phyloP scores from a whole-genome alignment of 192 early-diverging fungal species.

The Gigaspora rosea region DNA sequence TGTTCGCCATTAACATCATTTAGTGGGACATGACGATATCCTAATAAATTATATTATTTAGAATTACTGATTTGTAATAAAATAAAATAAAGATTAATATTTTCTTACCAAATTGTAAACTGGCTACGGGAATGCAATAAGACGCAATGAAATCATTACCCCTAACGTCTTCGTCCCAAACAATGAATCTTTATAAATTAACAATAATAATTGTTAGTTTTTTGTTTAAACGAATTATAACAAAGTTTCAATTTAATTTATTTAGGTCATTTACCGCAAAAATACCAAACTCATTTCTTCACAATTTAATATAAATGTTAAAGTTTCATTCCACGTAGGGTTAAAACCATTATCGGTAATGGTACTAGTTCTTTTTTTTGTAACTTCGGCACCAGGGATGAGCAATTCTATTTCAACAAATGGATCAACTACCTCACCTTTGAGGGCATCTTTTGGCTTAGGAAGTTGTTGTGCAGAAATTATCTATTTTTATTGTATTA shows the following conservation, averaged over 20 bases:
- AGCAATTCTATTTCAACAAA: constrained; percentile 62
- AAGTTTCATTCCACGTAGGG: constrained; percentile 43
- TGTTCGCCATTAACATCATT: constrained; percentile 64
- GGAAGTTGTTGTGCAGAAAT: constrained; percentile 73
- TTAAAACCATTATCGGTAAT: constrained; percentile 61
- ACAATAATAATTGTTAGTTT: neutral
- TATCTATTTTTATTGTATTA: constrained; percentile 39
- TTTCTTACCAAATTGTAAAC: constrained; percentile 38
- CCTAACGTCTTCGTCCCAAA: constrained; percentile 46
- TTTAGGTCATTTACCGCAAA: constrained; percentile 30
- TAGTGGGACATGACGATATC: constrained; percentile 70
- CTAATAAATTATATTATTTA: constrained; percentile 31
- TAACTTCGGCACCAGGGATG: constrained; percentile 42
- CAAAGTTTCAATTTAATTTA: neutral
- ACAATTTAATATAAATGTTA: constrained; percentile 45
- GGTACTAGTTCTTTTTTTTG: constrained; percentile 54
- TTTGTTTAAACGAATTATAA: too few relatives aligned
- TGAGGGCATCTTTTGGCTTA: constrained; percentile 56
- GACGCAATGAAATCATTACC: constrained; percentile 45
- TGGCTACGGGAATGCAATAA: constrained; percentile 46
- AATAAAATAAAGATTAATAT: neutral
- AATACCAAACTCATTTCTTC: constrained; percentile 44
- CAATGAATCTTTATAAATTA: constrained; percentile 34
- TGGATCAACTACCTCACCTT: constrained; percentile 57
- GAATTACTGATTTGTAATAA: neutral